A percentile compares a stretch with the other conserved stretches of the same genome.
These are phyloP conservation scores for Trichophyton benhamiae DNA, from an alignment of 2,329 filamentous ascomycete species.

Conservation along the genomic window DNA sequence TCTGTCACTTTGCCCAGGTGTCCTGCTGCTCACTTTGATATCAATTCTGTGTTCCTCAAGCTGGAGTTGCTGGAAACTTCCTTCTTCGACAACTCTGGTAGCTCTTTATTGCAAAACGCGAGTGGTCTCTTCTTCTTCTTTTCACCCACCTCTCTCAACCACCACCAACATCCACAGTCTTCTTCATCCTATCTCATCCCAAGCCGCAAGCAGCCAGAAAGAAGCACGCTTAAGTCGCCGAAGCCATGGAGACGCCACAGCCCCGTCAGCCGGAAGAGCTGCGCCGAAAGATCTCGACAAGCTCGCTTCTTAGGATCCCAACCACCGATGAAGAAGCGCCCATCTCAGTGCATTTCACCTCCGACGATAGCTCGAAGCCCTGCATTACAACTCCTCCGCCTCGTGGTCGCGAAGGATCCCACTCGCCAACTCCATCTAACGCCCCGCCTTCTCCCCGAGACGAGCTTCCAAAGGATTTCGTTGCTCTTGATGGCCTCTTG, in stretches of 20 bases:
- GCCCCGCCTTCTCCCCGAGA: conserved; percentile 7
- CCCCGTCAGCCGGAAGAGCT: not conserved
- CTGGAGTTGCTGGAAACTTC: not conserved
- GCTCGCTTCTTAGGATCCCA: not conserved
- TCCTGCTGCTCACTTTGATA: not conserved
- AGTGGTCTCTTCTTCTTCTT: not conserved
- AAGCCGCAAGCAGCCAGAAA: not conserved
- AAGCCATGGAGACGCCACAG: not conserved
- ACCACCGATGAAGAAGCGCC: conserved; percentile 1
- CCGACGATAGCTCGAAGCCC: not conserved
- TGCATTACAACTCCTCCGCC: not conserved
- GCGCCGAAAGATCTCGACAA: conserved; percentile 8
- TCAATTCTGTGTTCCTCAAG: not conserved
- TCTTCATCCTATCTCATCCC: not conserved
- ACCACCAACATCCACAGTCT: not conserved
- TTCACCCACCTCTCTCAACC: not conserved
- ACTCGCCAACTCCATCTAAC: not conserved
- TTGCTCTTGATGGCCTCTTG: conserved; percentile 16
- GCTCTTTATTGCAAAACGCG: not conserved
- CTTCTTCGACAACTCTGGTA: conserved; percentile 1
- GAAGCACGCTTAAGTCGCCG: too few relatives aligned
- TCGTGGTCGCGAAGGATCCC: conserved; percentile 2
- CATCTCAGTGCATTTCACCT: not conserved
- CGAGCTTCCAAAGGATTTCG: conserved; percentile 12
- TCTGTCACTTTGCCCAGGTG: not conserved